phyloP scores from a whole-genome alignment of 2,329 filamentous ascomycete genomes.

The Monilinia vaccinii-corymbosi region DNA sequence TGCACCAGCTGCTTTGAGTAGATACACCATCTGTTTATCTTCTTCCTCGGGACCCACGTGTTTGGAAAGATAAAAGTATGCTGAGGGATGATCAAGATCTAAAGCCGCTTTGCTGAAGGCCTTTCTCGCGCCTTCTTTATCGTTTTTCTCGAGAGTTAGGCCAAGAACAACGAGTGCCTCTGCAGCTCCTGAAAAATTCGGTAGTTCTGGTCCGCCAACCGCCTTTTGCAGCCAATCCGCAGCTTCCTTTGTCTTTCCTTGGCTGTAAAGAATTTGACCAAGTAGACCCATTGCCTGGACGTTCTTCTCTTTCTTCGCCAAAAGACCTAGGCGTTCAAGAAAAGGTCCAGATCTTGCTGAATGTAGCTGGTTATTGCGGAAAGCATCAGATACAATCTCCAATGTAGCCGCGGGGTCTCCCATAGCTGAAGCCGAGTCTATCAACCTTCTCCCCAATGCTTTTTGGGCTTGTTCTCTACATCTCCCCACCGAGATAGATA shows the following conservation, averaged over 20 bases:
- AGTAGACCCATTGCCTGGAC: slow-evolving; percentile 26
- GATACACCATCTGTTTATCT: slow-evolving; percentile 17
- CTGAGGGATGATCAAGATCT: slow-evolving; percentile 25
- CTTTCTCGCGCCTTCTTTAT: slow-evolving; percentile 16
- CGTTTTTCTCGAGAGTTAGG: slow-evolving; percentile 14
- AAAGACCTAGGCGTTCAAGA: slow-evolving; percentile 16
- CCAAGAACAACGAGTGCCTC: slow-evolving; percentile 23
- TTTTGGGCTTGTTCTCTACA: slow-evolving; percentile 15
- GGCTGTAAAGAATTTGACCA: slow-evolving; percentile 20
- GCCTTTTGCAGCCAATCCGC: slow-evolving; percentile 22
- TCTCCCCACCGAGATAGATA: slow-evolving; percentile 21
- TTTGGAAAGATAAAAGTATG: slow-evolving; percentile 27
- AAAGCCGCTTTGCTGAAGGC: slow-evolving; percentile 26
- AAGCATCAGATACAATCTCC: slow-evolving; percentile 17
- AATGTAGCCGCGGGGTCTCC: slow-evolving; percentile 25
- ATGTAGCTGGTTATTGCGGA: slow-evolving; percentile 8
- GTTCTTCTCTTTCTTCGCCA: slow-evolving; percentile 24
- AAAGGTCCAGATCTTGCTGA: slow-evolving; percentile 5
- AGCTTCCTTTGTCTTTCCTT: slow-evolving; percentile 18
- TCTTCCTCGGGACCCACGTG: slow-evolving; percentile 14
- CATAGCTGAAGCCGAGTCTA: slow-evolving; percentile 22
- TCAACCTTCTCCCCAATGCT: slow-evolving; percentile 18
- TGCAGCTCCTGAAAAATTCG: slow-evolving; percentile 21
- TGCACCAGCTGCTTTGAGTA: slow-evolving; percentile 26
- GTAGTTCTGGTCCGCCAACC: slow-evolving; percentile 11